phyloP scores from a whole-genome alignment of 768 basidiomycete species.

The Tulasnella sp. region DNA sequence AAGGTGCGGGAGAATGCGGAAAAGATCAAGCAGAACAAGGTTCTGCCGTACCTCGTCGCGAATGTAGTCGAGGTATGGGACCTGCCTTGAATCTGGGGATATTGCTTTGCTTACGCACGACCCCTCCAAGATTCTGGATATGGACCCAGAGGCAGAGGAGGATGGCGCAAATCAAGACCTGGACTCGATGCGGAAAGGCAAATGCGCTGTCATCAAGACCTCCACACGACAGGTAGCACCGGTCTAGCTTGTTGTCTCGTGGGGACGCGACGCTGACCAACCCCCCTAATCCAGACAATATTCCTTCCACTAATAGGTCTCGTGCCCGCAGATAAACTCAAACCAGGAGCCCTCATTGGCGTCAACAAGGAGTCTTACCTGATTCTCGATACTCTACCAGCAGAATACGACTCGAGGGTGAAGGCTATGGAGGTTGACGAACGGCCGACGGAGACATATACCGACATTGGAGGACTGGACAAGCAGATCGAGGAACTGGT shows the following conservation, averaged over 20 bases:
- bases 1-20: constrained; percentile 97
- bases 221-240: constrained; percentile 77
- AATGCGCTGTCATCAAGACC: constrained; percentile 98
- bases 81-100: background rate
- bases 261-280: background rate
- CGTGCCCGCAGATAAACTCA: constrained; percentile 85
- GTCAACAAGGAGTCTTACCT: constrained; percentile 99
- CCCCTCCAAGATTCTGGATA: constrained; percentile 71
- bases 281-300: constrained; percentile 57
- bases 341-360: constrained; percentile 91
- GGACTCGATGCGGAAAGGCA: constrained; percentile 93
- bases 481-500: constrained; percentile 99
- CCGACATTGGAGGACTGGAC: constrained; percentile 96
- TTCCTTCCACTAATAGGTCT: constrained; percentile 98
- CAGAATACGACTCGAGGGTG: constrained; percentile 95
- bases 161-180: constrained; percentile 95
- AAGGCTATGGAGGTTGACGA: constrained; percentile 99
- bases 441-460: constrained; percentile 93
- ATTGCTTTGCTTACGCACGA: background rate
- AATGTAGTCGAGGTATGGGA: constrained; percentile 89
- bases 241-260: background rate
- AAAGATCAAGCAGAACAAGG: constrained; percentile 99
- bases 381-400: constrained; percentile 89
- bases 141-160: constrained; percentile 89
- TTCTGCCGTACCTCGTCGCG: constrained; percentile 93